Percentiles rank a stretch among this genome's conserved stretches.
Evolutionary conservation across 148 eudicot species (phyloP).

Genomic region (Selenicereus undatus): DNA sequence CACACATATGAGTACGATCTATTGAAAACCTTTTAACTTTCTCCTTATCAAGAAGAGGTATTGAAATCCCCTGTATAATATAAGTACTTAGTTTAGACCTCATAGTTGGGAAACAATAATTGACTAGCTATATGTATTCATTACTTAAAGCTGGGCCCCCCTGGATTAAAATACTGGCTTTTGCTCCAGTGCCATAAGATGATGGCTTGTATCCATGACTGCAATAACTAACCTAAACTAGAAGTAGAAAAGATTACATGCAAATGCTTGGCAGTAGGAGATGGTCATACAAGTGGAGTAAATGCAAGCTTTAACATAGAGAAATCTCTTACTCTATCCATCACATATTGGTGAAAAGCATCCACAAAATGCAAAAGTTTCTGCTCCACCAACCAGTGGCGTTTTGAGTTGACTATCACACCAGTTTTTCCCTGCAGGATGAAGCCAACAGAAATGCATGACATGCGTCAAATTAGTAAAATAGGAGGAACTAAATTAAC

Average conservation of each 20-base stretch:
- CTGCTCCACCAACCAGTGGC: constrained; percentile 87
- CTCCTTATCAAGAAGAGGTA: too few relatives aligned
- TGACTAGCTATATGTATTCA: not conserved
- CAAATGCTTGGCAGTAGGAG: not conserved
- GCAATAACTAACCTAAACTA: not conserved
- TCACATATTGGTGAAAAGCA: constrained; percentile 99
- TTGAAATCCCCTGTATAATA: too few relatives aligned
- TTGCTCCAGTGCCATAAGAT: not conserved
- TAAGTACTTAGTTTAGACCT: too few relatives aligned
- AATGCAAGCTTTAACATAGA: constrained; percentile 12
- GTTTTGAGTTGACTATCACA: constrained; percentile 56
- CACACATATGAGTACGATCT: too few relatives aligned
- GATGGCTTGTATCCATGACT: not conserved
- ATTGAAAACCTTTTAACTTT: too few relatives aligned
- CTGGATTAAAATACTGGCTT: too few relatives aligned
- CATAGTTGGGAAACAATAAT: too few relatives aligned
- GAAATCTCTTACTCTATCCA: constrained; percentile 78
- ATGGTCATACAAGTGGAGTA: not conserved
- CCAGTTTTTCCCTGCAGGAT: constrained; percentile 58
- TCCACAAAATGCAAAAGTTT: constrained; percentile 96
- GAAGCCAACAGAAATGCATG: not conserved
- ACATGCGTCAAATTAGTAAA: too few relatives aligned
- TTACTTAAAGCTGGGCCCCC: too few relatives aligned
- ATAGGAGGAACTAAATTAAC: not conserved
- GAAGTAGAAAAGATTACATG: not conserved